Conservation (phyloP, 306 rosid genomes). For the Vigna unguiculata region DNA sequence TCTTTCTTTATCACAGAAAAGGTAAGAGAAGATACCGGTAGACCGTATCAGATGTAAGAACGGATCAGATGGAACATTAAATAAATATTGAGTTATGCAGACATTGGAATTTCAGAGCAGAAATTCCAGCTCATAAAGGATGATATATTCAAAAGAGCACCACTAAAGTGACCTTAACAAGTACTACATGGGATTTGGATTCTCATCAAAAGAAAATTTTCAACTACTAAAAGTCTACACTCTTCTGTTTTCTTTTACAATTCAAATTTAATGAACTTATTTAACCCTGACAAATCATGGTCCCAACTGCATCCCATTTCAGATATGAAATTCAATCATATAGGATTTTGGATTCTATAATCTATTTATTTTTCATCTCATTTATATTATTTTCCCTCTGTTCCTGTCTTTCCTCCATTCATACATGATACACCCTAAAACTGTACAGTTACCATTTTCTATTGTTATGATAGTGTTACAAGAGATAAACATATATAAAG, state of each 20-base stretch:
- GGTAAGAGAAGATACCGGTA: neutral
- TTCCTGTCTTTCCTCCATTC: neutral
- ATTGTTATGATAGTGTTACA: neutral
- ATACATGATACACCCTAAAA: neutral
- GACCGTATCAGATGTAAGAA: neutral
- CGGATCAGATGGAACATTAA: neutral
- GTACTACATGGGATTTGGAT: neutral
- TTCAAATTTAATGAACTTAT: too few relatives aligned
- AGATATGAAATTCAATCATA: constrained; percentile 19
- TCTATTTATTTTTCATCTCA: neutral
- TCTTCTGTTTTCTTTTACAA: neutral
- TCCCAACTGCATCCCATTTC: neutral
- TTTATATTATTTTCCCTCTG: neutral
- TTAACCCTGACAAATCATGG: neutral
- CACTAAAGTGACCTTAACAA: constrained; percentile 1
- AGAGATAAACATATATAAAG: neutral
- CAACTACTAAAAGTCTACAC: neutral
- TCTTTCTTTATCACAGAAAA: neutral
- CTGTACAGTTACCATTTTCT: neutral
- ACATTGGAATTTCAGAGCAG: neutral
- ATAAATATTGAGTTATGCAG: neutral
- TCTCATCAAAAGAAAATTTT: neutral
- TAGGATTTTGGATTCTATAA: neutral
- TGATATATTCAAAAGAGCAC: constrained; percentile 9
- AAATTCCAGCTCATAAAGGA: constrained; percentile 7